phyloP scores from a whole-genome alignment of 495 filamentous ascomycete genomes.

The Daldinia caldariorum region DNA sequence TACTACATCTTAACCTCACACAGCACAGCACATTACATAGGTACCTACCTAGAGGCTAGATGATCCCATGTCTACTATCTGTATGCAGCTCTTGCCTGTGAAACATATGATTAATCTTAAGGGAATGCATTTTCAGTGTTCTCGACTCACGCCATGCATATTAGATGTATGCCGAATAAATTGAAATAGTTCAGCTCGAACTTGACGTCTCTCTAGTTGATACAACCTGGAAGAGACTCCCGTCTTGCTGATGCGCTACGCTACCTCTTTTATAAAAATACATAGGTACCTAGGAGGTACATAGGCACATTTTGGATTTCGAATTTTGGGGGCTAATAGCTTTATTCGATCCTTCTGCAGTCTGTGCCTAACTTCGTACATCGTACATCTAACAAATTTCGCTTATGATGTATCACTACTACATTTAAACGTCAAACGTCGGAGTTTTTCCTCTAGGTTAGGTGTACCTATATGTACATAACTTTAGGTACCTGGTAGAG shows the following conservation, averaged over 20 bases:
- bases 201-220: neutral
- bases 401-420: neutral
- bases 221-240: conserved; percentile 4
- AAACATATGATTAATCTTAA: neutral
- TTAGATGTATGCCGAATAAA: no score
- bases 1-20: no score
- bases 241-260: neutral
- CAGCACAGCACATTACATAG: no score
- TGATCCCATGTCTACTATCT: no score
- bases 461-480: no score
- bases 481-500: neutral
- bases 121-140: neutral
- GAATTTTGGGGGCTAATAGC: neutral
- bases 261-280: neutral
- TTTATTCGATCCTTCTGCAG: neutral
- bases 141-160: no score
- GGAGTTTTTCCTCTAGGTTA: neutral
- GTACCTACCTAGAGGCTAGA: no score
- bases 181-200: no score
- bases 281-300: no score
- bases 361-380: no score
- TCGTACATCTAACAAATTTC: neutral
- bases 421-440: neutral
- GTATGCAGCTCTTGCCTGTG: neutral
- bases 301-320: neutral